Percentiles rank a stretch among this genome's conserved stretches.
These are phyloP conservation scores for Austropuccinia psidii DNA, from an alignment of 1,284 basidiomycete genomes.

Conservation along the genomic window DNA sequence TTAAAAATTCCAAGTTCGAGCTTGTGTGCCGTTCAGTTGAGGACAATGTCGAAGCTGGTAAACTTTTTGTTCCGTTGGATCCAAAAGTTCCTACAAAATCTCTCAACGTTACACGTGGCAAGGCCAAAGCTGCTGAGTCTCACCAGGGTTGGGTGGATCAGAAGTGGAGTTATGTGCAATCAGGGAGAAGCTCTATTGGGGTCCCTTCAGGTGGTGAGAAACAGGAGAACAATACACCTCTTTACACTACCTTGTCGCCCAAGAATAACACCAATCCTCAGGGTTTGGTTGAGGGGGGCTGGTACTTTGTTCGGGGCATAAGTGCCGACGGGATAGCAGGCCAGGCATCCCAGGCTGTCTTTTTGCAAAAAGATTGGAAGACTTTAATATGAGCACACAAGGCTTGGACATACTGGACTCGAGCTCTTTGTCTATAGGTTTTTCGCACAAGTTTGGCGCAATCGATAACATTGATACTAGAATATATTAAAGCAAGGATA, in stretches of 20 bases:
- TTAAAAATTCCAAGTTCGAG: neutral
- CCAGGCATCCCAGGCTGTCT: slow-evolving; percentile 6
- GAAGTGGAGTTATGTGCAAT: neutral
- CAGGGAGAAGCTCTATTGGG: neutral
- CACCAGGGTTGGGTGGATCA: slow-evolving; percentile 29
- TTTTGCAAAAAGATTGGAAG: slow-evolving; percentile 3
- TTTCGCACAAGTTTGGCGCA: too few relatives aligned
- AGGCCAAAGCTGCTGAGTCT: neutral
- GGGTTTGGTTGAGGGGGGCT: slow-evolving; percentile 2
- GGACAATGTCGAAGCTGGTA: slow-evolving; percentile 29
- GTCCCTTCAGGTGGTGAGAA: neutral
- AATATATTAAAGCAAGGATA: too few relatives aligned
- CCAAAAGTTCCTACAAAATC: neutral
- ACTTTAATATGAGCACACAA: too few relatives aligned
- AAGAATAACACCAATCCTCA: too few relatives aligned
- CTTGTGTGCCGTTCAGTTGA: neutral
- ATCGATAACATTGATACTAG: too few relatives aligned
- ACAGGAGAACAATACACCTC: too few relatives aligned
- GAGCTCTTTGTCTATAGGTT: too few relatives aligned
- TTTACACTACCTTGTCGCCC: too few relatives aligned
- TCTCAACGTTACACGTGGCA: neutral
- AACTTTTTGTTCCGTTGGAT: slow-evolving; percentile 19
- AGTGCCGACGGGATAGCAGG: slow-evolving; percentile 27
- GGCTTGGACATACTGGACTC: too few relatives aligned
- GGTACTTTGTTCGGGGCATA: slow-evolving; percentile 23